Conservation (phyloP, 2,329 filamentous ascomycete species). For the Beauveria sp. region DNA sequence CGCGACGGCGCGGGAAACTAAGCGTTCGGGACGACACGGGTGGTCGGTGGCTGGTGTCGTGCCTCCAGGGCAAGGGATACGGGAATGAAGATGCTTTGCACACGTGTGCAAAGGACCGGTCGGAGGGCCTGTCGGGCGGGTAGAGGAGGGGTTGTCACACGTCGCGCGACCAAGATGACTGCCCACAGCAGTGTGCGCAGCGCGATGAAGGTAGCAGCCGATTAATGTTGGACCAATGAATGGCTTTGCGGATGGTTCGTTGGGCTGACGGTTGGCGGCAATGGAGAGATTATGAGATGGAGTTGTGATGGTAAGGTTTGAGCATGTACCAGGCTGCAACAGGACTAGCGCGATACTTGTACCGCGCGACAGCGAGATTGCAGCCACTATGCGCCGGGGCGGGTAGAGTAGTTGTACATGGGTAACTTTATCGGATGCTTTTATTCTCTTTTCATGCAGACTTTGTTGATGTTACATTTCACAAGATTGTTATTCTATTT, state of each 20-base stretch:
- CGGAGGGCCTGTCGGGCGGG: background rate
- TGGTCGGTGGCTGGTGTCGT: background rate
- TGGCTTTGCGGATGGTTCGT: conserved; percentile 1
- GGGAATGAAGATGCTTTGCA: background rate
- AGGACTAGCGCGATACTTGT: conserved; percentile 1
- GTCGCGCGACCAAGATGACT: conserved; percentile 1
- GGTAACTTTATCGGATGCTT: background rate
- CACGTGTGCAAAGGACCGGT: conserved; percentile 3
- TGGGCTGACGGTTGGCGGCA: background rate
- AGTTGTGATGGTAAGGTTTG: conserved; percentile 4
- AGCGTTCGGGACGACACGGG: background rate
- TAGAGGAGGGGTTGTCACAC: background rate
- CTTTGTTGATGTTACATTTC: background rate
- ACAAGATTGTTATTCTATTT: background rate
- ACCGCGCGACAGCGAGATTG: background rate
- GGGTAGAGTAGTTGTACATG: background rate
- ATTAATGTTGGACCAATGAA: background rate
- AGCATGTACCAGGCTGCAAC: conserved; percentile 5
- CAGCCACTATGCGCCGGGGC: background rate
- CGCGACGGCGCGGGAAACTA: background rate
- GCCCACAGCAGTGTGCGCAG: conserved; percentile 8
- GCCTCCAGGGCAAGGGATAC: conserved; percentile 1
- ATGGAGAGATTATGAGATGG: conserved; percentile 6
- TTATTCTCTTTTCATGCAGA: too few species aligned
- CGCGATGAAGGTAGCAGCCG: background rate